These are phyloP conservation scores for Scedosporium aurantiacum DNA, from an alignment of 2,329 filamentous ascomycete species.

Conservation along the genomic window DNA sequence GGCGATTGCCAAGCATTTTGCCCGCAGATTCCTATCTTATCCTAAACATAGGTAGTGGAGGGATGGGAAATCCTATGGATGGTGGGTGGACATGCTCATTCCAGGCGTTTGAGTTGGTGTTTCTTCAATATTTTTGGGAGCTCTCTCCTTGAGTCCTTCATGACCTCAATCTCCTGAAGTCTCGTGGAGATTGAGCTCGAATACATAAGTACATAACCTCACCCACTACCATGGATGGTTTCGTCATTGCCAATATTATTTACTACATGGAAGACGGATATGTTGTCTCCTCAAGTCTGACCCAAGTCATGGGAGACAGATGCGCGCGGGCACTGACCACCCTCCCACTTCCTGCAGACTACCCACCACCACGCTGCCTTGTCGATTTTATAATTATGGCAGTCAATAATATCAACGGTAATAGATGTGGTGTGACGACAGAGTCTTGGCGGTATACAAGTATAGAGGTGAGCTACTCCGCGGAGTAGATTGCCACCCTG, in stretches of 20 bases:
- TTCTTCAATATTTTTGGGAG: too few relatives aligned
- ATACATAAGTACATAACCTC: too few relatives aligned
- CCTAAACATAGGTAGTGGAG: neutral
- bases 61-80: too few relatives aligned
- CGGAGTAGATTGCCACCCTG: neutral
- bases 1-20: neutral
- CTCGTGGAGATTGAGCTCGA: too few relatives aligned
- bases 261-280: neutral
- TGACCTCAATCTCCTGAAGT: too few relatives aligned
- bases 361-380: neutral
- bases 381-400: neutral
- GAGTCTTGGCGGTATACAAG: neutral
- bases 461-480: neutral
- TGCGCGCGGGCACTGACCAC: neutral
- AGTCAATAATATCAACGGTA: neutral
- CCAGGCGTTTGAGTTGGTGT: too few relatives aligned
- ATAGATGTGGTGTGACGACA: neutral
- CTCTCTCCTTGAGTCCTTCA: too few relatives aligned
- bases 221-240: too few relatives aligned
- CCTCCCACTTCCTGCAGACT: neutral
- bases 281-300: neutral
- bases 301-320: neutral
- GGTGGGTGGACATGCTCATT: too few relatives aligned
- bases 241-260: neutral
- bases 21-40: neutral